These are phyloP conservation scores for Dendrobium huoshanense DNA, from an alignment of 106 monocot species.

Conservation along the genomic window DNA sequence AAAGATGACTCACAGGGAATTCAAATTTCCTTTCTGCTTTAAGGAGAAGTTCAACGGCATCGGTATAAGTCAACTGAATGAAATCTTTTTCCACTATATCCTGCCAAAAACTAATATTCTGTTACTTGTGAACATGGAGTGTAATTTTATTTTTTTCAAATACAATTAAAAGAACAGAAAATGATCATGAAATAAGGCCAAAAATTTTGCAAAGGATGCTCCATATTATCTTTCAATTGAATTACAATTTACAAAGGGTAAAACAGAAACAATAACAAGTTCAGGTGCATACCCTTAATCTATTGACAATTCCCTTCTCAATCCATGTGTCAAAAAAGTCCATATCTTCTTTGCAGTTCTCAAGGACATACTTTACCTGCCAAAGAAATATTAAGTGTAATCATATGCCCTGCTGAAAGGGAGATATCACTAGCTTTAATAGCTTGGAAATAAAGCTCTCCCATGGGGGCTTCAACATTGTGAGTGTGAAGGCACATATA, in stretches of 20 bases:
- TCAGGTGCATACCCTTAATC: constrained; percentile 54
- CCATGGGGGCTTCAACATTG: background rate
- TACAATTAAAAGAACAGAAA: background rate
- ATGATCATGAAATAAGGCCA: background rate
- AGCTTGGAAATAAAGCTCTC: background rate
- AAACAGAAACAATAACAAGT: constrained; percentile 3
- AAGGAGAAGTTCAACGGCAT: constrained; percentile 77
- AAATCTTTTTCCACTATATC: constrained; percentile 92
- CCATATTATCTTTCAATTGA: background rate
- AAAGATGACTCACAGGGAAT: constrained; percentile 61
- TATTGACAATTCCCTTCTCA: constrained; percentile 86
- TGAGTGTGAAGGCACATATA: too few relatives aligned
- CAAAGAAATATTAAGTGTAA: constrained; percentile 12
- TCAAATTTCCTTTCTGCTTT: constrained; percentile 91
- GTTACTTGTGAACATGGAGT: background rate
- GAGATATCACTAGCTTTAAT: background rate
- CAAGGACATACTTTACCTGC: constrained; percentile 85
- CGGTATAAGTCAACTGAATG: constrained; percentile 84
- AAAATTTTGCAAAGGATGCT: background rate
- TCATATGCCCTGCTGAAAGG: background rate
- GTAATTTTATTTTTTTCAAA: background rate
- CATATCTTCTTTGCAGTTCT: constrained; percentile 99
- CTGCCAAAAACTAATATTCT: constrained; percentile 31
- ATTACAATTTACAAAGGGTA: background rate
- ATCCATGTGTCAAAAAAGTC: constrained; percentile 97